A percentile compares a stretch with the other conserved stretches of the same genome.
phyloP scores from a whole-genome alignment of 495 filamentous ascomycete genomes.

The Cercophora scortea region DNA sequence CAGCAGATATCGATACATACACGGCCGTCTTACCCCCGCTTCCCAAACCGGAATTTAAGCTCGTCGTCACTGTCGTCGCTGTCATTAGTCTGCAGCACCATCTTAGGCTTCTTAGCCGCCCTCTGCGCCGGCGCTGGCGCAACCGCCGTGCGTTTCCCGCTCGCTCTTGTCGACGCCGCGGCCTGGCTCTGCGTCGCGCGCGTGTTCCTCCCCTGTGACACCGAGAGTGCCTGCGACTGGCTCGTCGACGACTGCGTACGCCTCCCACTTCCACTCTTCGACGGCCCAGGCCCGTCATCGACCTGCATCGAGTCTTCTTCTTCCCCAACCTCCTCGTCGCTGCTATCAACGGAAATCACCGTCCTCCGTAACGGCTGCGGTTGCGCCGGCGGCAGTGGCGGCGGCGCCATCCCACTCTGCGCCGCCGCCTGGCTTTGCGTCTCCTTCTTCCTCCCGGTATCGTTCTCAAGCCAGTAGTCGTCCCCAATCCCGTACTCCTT shows the following conservation, averaged over 20 bases:
- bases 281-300: neutral
- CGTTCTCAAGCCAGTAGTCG: constrained; percentile 63
- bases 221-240: constrained; percentile 2
- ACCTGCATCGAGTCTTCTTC: constrained; percentile 1
- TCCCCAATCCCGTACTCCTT: constrained; percentile 82
- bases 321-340: constrained; percentile 27
- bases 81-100: constrained; percentile 17
- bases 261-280: neutral
- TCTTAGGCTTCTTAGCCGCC: constrained; percentile 37
- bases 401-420: neutral
- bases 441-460: constrained; percentile 19
- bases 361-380: constrained; percentile 6
- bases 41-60: constrained; percentile 43
- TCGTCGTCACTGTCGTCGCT: constrained; percentile 47
- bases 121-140: constrained; percentile 24
- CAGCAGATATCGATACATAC: too few species aligned
- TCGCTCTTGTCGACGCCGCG: constrained; percentile 15
- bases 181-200: constrained; percentile 26
- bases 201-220: neutral
- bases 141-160: constrained; percentile 30
- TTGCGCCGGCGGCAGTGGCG: neutral
- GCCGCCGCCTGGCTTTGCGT: constrained; percentile 16
- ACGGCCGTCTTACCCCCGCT: constrained; percentile 8
- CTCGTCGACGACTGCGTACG: neutral
- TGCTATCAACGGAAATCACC: constrained; percentile 26